Evolutionary conservation across 2,329 filamentous ascomycete genomes (phyloP).

Genomic region (Alternaria gansuensis): DNA sequence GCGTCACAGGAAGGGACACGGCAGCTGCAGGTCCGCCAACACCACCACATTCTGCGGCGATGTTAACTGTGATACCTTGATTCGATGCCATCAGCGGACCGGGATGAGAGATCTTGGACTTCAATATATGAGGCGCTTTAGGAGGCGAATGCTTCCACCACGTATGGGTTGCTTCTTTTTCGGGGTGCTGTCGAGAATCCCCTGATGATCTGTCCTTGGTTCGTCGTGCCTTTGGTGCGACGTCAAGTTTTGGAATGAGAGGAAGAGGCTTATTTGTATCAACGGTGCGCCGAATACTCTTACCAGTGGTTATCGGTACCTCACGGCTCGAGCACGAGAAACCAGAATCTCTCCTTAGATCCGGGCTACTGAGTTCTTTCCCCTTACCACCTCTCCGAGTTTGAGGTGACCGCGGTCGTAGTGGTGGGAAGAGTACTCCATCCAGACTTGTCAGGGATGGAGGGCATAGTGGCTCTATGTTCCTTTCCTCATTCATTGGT

Average conservation of each 20-base stretch:
- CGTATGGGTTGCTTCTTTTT: background rate
- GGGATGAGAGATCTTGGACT: constrained; percentile 38
- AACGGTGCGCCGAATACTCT: constrained; percentile 4
- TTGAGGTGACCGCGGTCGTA: constrained; percentile 3
- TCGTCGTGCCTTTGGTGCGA: constrained; percentile 4
- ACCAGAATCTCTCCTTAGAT: constrained; percentile 8
- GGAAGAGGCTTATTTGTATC: constrained; percentile 31
- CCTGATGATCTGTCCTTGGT: background rate
- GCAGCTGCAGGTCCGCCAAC: constrained; percentile 28
- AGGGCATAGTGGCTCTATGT: background rate
- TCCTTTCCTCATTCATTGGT: background rate
- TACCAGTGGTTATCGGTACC: constrained; percentile 20
- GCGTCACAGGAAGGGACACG: constrained; percentile 13
- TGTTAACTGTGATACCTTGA: constrained; percentile 19
- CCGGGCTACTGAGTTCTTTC: background rate
- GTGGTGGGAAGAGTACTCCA: constrained; percentile 9
- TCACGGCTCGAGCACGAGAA: constrained; percentile 24
- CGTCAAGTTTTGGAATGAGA: constrained; percentile 13
- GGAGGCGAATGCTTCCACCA: constrained; percentile 17
- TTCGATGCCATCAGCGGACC: constrained; percentile 23
- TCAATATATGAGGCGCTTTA: constrained; percentile 22
- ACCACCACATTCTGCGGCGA: constrained; percentile 25
- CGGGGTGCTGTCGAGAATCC: background rate
- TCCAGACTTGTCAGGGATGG: background rate
- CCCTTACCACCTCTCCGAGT: background rate